Evolutionary conservation across 2,329 filamentous ascomycete species (phyloP).

Genomic region (Epichloe hybrida): DNA sequence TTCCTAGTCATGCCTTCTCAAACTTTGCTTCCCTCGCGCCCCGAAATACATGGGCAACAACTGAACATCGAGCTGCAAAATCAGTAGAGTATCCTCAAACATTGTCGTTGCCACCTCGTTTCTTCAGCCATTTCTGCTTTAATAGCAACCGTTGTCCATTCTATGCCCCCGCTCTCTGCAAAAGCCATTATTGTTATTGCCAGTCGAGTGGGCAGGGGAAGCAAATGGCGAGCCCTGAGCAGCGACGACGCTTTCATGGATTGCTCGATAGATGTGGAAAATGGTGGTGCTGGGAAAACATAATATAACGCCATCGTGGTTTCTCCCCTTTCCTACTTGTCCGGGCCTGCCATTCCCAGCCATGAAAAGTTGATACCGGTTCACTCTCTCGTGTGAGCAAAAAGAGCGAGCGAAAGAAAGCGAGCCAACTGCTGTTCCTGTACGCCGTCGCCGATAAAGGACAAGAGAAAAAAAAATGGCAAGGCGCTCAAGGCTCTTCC

Average conservation of each 20-base stretch:
- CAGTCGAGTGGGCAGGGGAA: neutral
- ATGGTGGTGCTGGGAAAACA: neutral
- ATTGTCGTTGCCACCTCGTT: neutral
- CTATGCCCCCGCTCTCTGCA: neutral
- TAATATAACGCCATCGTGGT: neutral
- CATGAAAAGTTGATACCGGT: neutral
- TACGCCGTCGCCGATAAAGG: constrained; percentile 9
- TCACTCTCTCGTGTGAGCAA: neutral
- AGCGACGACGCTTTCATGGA: neutral
- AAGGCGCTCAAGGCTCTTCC: constrained; percentile 21
- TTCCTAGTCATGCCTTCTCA: too few relatives aligned
- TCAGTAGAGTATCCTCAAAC: neutral
- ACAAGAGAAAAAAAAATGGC: neutral
- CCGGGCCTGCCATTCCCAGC: neutral
- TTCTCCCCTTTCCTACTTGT: neutral
- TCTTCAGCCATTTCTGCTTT: neutral
- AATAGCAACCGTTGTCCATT: neutral
- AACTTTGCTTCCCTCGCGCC: too few relatives aligned
- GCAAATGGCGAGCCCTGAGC: neutral
- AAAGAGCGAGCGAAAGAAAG: neutral
- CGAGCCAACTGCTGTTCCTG: neutral
- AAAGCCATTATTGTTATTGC: neutral
- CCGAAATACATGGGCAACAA: neutral
- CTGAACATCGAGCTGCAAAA: neutral
- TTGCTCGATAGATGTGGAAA: neutral